Evolutionary conservation across 768 basidiomycete species (phyloP).

Genomic region (Lyophyllum semitale): DNA sequence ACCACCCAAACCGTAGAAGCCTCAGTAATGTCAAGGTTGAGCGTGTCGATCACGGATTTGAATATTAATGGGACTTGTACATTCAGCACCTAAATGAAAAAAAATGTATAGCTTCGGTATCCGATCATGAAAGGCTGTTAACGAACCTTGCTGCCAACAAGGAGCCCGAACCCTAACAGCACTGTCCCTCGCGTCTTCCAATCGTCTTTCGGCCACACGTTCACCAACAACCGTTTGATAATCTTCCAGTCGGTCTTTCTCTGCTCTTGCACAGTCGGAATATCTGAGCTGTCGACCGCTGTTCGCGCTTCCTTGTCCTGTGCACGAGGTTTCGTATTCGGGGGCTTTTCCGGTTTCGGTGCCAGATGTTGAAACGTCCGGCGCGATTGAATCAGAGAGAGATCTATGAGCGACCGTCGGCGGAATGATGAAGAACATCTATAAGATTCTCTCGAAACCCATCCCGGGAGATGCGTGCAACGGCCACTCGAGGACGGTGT

Average conservation of each 20-base stretch:
- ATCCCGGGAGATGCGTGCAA: slow-evolving; percentile 2
- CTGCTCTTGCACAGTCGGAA: slow-evolving; percentile 48
- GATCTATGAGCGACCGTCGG: background rate
- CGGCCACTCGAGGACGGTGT: no score
- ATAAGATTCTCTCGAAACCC: background rate
- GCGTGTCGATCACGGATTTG: slow-evolving; percentile 85
- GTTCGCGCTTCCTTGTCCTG: background rate
- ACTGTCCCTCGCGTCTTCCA: slow-evolving; percentile 84
- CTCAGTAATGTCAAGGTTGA: slow-evolving; percentile 81
- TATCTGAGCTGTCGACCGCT: slow-evolving; percentile 1
- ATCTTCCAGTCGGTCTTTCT: slow-evolving; percentile 85
- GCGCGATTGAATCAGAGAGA: background rate
- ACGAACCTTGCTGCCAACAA: slow-evolving; percentile 84
- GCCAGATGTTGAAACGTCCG: slow-evolving; percentile 19
- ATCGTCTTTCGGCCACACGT: slow-evolving; percentile 92
- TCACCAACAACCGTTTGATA: slow-evolving; percentile 75
- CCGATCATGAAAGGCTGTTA: background rate
- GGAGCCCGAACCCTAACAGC: slow-evolving; percentile 74
- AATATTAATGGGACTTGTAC: slow-evolving; percentile 98
- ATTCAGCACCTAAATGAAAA: slow-evolving; percentile 70
- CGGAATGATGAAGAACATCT: background rate
- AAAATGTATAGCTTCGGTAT: background rate
- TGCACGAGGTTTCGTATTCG: slow-evolving; percentile 4
- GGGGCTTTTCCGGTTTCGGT: slow-evolving; percentile 13
- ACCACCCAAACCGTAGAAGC: slow-evolving; percentile 86